These are phyloP conservation scores for Kokia cookei DNA, from an alignment of 441 rosid species.

Conservation along the genomic window DNA sequence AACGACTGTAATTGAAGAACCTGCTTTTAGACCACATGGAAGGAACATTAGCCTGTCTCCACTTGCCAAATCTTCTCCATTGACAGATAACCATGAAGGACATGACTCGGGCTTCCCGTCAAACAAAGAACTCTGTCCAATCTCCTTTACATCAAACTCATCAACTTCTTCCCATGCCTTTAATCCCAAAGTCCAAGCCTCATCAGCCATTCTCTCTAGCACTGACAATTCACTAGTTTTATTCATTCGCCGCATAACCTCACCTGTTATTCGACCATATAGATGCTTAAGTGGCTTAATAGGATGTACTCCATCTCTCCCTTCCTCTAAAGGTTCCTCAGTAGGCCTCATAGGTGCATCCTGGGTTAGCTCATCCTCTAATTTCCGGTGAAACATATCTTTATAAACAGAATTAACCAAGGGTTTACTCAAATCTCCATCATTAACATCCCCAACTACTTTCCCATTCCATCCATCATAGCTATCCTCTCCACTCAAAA, in stretches of 20 bases:
- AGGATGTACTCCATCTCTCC: slow-evolving; percentile 22
- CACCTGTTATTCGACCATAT: slow-evolving; percentile 75
- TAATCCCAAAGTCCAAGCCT: slow-evolving; percentile 84
- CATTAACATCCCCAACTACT: slow-evolving; percentile 27
- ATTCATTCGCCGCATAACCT: slow-evolving; percentile 62
- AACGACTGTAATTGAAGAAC: slow-evolving; percentile 83
- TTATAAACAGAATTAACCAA: slow-evolving; percentile 49
- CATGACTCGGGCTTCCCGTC: slow-evolving; percentile 57
- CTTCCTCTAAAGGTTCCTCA: slow-evolving; percentile 40
- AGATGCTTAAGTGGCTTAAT: slow-evolving; percentile 54
- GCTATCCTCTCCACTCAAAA: slow-evolving; percentile 65
- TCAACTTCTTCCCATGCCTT: slow-evolving; percentile 88
- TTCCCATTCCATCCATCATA: slow-evolving; percentile 43
- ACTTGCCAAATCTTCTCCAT: slow-evolving; percentile 57
- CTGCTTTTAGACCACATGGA: slow-evolving; percentile 93
- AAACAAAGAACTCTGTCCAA: slow-evolving; percentile 28
- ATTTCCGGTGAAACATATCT: slow-evolving; percentile 58
- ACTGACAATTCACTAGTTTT: slow-evolving; percentile 51
- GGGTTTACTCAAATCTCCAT: slow-evolving; percentile 54
- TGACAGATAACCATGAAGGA: slow-evolving; percentile 72
- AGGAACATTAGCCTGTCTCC: slow-evolving; percentile 70
- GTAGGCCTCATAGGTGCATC: slow-evolving; percentile 50
- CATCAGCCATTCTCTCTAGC: slow-evolving; percentile 83
- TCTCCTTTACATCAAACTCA: slow-evolving; percentile 41
- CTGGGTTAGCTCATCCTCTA: slow-evolving; percentile 52